phyloP scores from a whole-genome alignment of 169 alveolate species.

The Prorocentrum cordatum region DNA sequence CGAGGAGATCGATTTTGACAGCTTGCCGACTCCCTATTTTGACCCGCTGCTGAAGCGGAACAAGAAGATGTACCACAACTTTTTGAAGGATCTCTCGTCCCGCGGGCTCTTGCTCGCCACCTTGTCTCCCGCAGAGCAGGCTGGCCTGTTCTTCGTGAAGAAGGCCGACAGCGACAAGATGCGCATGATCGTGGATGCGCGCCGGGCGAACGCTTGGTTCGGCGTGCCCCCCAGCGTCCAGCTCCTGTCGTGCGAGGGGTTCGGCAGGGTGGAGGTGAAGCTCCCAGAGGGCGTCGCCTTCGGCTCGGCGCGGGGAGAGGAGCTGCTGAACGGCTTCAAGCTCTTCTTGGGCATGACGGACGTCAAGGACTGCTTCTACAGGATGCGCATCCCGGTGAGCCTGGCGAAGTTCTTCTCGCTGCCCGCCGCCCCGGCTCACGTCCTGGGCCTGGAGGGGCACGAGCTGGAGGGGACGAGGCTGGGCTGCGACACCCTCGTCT shows the following conservation, averaged over 20 bases:
- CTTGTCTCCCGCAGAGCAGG: too few species aligned
- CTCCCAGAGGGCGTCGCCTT: not conserved
- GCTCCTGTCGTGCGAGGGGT: not conserved
- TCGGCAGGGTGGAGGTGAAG: not conserved
- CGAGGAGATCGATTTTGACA: too few species aligned
- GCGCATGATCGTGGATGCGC: constrained; percentile 14
- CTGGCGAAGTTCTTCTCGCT: not conserved
- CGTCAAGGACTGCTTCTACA: constrained; percentile 3
- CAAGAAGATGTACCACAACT: too few species aligned
- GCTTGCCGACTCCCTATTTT: too few species aligned
- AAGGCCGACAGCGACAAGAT: not conserved
- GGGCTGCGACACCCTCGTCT: not conserved
- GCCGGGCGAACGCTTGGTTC: not conserved
- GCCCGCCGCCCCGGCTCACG: not conserved
- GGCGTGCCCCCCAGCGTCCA: not conserved
- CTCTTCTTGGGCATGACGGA: not conserved
- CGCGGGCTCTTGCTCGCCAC: too few species aligned
- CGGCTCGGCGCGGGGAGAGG: too few species aligned
- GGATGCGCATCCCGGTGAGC: constrained; percentile 17
- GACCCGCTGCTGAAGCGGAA: too few species aligned
- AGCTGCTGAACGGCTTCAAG: not conserved
- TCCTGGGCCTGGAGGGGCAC: not conserved
- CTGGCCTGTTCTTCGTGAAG: constrained; percentile 15
- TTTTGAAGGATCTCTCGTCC: too few species aligned
- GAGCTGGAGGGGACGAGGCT: not conserved